A percentile compares a stretch with the other conserved stretches of the same genome.
Conservation (phyloP, 2,329 filamentous ascomycete genomes). For the Simplicillium aogashimaense region DNA sequence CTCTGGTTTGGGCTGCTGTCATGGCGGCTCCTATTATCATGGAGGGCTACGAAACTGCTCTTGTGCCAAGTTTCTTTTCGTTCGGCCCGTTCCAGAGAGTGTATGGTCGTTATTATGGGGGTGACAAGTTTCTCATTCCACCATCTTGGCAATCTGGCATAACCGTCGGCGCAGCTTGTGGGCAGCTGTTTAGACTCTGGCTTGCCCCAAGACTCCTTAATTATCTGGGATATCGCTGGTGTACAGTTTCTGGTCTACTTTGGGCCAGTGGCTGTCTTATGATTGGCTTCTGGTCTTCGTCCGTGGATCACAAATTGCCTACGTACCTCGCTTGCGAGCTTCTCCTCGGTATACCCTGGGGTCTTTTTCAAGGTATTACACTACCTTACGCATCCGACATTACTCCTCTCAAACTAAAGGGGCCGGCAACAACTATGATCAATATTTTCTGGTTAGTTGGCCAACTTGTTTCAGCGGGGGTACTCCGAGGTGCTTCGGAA, state of each 20-base stretch:
- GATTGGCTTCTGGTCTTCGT: slow-evolving; percentile 1
- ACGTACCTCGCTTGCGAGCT: slow-evolving; percentile 22
- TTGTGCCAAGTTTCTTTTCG: slow-evolving; percentile 13
- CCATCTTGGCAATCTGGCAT: slow-evolving; percentile 8
- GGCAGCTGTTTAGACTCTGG: slow-evolving; percentile 9
- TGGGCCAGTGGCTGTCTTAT: slow-evolving; percentile 3
- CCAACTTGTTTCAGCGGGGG: slow-evolving; percentile 22
- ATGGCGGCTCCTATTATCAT: slow-evolving; percentile 21
- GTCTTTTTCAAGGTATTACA: slow-evolving; percentile 20
- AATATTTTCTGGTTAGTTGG: slow-evolving; percentile 31
- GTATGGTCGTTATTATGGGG: slow-evolving; percentile 2
- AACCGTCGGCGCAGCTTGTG: slow-evolving; percentile 6
- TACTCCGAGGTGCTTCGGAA: slow-evolving; percentile 19
- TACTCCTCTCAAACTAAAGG: slow-evolving; percentile 19
- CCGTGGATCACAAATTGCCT: not conserved
- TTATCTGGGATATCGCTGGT: slow-evolving; percentile 6
- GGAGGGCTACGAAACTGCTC: slow-evolving; percentile 20
- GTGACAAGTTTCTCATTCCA: slow-evolving; percentile 1
- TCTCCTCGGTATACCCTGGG: slow-evolving; percentile 24
- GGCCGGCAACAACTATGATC: slow-evolving; percentile 25
- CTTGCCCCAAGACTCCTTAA: slow-evolving; percentile 7
- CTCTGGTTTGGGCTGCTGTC: slow-evolving; percentile 9
- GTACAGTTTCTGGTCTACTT: slow-evolving; percentile 2
- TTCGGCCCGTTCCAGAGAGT: slow-evolving; percentile 4
- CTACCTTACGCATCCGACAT: slow-evolving; percentile 27